A percentile compares a stretch with the other conserved stretches of the same genome.
These are phyloP conservation scores for Rubroboletus satanas DNA, from an alignment of 768 basidiomycete genomes.

Conservation along the genomic window DNA sequence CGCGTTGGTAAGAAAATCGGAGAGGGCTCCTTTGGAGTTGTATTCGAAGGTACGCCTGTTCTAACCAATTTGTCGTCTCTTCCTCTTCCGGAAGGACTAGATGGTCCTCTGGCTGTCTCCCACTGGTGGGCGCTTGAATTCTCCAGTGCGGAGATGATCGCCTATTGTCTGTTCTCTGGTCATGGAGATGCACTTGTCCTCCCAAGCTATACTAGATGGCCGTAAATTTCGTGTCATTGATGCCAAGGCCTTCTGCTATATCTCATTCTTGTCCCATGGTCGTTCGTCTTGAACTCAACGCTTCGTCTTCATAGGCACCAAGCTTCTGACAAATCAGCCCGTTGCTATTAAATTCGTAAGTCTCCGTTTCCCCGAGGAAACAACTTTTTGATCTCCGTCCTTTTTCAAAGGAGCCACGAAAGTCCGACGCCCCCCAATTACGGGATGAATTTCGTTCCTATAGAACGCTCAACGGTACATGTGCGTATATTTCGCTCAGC, in stretches of 20 bases:
- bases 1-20: constrained; percentile 98
- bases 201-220: constrained; percentile 2
- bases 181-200: constrained; percentile 6
- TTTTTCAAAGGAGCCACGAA: constrained; percentile 76
- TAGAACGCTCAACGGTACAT: constrained; percentile 86
- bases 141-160: constrained; percentile 1
- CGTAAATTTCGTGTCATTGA: neutral
- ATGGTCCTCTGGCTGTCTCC: neutral
- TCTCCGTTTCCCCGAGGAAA: constrained; percentile 17
- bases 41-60: constrained; percentile 79
- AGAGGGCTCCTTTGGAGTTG: constrained; percentile 97
- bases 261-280: neutral
- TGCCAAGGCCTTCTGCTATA: constrained; percentile 1
- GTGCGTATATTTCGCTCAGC: constrained; percentile 45
- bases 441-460: constrained; percentile 97
- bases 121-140: constrained; percentile 12
- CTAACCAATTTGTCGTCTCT: neutral
- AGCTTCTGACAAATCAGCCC: constrained; percentile 78
- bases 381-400: constrained; percentile 11
- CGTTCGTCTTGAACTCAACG: constrained; percentile 11
- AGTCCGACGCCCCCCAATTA: constrained; percentile 96
- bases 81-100: neutral
- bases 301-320: constrained; percentile 55
- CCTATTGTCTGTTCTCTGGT: constrained; percentile 3
- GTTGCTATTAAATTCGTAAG: constrained; percentile 97